Base-by-base conservation (phyloP, 108 stramenopile species). In the Pseudonitzschia multiseries region DNA sequence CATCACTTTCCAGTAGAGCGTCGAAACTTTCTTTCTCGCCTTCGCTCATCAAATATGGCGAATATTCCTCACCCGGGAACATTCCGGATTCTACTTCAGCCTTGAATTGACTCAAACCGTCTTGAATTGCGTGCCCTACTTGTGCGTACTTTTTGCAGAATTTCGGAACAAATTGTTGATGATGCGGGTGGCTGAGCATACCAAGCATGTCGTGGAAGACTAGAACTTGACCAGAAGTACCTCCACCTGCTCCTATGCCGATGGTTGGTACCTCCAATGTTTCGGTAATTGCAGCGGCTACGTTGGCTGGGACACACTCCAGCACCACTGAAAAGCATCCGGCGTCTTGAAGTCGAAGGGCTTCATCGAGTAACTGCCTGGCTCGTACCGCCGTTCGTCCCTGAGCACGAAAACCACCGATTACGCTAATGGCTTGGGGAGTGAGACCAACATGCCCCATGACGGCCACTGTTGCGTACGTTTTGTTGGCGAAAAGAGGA, bases 131-230 rank as follows among this genome's bases (percentile, higher is more conserved):
- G 53, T 96, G 86, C 20, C 97, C 97, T 17, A 98, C 89, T 68
- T 89, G 81, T 9, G 96, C 96, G 82, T 97, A 99, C 71, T 79
- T 78, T 77, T 98, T 98, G 78, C 99, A 99, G 79, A 99, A 99
- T 65, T 94, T 96, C 9, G 99, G 99, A 27, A 97, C 91, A 70
- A 97, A 97, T 68, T 92, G 87, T 59, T 93, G 94, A 70, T 99
- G 99, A 81, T 99, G 99, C 0, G 98, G 98, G 83, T 98, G 97
- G 44, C 85, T 85, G 68, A 89, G 77, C 96, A 99, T 96, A 22
- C 99, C 99, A 51, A 99, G 75, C 94, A 98, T 91, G 80, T 99
- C 99, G 74, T 99, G 98, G 76, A 92, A 98, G 8, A 99, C 99
- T n/a, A 99, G 70, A 17, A 96, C 95, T 70, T 96, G 95, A 10